Base-by-base conservation (phyloP, 345 rosid species). In the Eucalyptus globulus region DNA sequence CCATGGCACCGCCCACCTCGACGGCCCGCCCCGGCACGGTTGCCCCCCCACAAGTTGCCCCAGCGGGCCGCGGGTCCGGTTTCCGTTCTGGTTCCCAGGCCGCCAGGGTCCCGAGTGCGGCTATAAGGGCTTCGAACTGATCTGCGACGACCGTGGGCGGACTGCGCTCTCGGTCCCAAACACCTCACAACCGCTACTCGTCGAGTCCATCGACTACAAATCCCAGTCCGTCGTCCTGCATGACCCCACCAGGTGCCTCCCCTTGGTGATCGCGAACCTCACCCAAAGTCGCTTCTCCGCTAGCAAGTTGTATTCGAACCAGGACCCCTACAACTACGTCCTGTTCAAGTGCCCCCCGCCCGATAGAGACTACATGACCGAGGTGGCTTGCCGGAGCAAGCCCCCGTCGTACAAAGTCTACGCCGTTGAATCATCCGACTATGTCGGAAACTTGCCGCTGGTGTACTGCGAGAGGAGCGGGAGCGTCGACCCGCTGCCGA, bases 11-110 rank as follows among this genome's bases (percentile, higher is more conserved):
- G 27, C 22, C 83, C 27, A 10, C 47, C 45, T 0, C 83, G 45
- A 44, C 45, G 3, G 3, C 26, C 44, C 44, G 76, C 29, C 62
- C 27, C 0, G 37, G 17, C 0, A 34, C 14, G 22, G 7, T 76
- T 37, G 83, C 83, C 27, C 0, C 26, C 0, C 0, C 81, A 19
- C 0, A 34, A 17, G 6, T 8, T 72, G 81, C 26, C 10, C 27
- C 45, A 3, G 2, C 47, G 83, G 83, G 47, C 15, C 2, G 47
- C 27, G 0, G 83, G 27, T 76, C 47, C 27, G 0, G 26, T 76
- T 76, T 1, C 83, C 83, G 27, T 76, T 76, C 83, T 19, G 45
- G 81, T 43, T 72, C 14, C 14, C 12, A 17, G 13, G 10, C 40
- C 11, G 4, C 43, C 24, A 31, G 22, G 4, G 2, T 10, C 13